Percentiles rank a stretch among this genome's conserved stretches.
phyloP scores from a whole-genome alignment of 2,329 filamentous ascomycete species.

The Periconia sp. region DNA sequence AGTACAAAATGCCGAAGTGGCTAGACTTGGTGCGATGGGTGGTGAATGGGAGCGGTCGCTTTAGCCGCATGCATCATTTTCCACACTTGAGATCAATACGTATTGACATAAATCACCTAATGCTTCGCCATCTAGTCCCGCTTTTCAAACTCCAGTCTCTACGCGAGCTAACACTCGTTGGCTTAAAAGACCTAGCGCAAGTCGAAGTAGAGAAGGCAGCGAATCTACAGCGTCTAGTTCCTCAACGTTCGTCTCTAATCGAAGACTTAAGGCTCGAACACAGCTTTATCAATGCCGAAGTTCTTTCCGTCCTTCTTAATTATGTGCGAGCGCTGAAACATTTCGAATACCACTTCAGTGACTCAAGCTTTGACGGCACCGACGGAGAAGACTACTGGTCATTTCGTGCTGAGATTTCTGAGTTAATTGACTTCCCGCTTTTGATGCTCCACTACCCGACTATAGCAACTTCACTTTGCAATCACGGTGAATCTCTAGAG shows the following conservation, averaged over 20 bases:
- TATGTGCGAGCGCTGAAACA: conserved; percentile 19
- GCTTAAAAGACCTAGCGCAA: conserved; percentile 8
- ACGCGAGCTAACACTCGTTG: conserved; percentile 19
- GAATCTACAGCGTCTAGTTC: conserved; percentile 21
- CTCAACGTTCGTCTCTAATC: conserved; percentile 18
- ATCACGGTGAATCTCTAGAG: conserved; percentile 20
- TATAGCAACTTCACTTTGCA: conserved; percentile 12
- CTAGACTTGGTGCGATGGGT: conserved; percentile 24
- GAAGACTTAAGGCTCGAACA: conserved; percentile 21
- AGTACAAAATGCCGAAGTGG: conserved; percentile 23
- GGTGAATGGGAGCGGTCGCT: conserved; percentile 11
- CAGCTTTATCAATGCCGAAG: conserved; percentile 14
- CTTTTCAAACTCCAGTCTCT: conserved; percentile 30
- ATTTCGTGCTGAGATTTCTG: neutral
- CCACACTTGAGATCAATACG: conserved; percentile 20
- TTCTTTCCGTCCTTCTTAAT: conserved; percentile 21
- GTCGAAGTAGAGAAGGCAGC: conserved; percentile 6
- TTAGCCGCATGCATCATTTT: conserved; percentile 26
- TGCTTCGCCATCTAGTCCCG: conserved; percentile 21
- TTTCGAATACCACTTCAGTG: conserved; percentile 19
- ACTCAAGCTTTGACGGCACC: conserved; percentile 5
- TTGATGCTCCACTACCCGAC: conserved; percentile 2
- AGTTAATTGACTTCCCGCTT: neutral
- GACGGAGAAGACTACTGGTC: conserved; percentile 7
- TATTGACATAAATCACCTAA: conserved; percentile 16